Conservation (phyloP, 768 basidiomycete genomes). For the Pleurotus pulmonarius region DNA sequence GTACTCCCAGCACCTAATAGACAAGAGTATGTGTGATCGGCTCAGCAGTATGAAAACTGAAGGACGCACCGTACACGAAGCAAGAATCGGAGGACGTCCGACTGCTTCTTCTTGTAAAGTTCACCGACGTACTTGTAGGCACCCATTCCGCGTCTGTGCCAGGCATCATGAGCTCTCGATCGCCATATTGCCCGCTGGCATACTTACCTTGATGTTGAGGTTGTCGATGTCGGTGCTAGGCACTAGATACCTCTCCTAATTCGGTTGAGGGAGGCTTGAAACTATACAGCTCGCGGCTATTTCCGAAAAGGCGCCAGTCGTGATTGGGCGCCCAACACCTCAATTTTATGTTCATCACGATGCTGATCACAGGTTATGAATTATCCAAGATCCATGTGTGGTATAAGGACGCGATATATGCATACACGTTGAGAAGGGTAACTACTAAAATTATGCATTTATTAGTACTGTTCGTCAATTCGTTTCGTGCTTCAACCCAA, state of each 20-base stretch:
- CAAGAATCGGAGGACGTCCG: constrained; percentile 95
- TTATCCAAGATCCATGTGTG: no score
- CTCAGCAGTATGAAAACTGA: background rate
- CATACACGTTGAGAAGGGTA: background rate
- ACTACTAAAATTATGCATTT: no score
- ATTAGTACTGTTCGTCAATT: background rate
- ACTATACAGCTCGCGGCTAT: constrained; percentile 37
- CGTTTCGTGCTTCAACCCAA: constrained; percentile 36
- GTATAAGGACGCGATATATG: background rate
- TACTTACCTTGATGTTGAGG: constrained; percentile 37
- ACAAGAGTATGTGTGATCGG: constrained; percentile 1
- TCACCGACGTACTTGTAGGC: constrained; percentile 97
- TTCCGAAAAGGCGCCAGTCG: constrained; percentile 15
- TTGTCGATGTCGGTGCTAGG: constrained; percentile 28
- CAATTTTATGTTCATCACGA: no score
- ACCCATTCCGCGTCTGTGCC: constrained; percentile 66
- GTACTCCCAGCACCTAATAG: constrained; percentile 91
- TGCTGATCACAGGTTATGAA: no score
- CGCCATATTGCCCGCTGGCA: constrained; percentile 10
- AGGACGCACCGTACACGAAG: constrained; percentile 84
- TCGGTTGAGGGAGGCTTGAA: constrained; percentile 23
- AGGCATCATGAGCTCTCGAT: constrained; percentile 12
- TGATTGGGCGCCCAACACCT: no score
- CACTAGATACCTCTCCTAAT: constrained; percentile 16
- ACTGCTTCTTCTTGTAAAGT: constrained; percentile 98